These are phyloP conservation scores for Rhodosporidiobolus odoratus DNA, from an alignment of 768 basidiomycete species.

Conservation along the genomic window DNA sequence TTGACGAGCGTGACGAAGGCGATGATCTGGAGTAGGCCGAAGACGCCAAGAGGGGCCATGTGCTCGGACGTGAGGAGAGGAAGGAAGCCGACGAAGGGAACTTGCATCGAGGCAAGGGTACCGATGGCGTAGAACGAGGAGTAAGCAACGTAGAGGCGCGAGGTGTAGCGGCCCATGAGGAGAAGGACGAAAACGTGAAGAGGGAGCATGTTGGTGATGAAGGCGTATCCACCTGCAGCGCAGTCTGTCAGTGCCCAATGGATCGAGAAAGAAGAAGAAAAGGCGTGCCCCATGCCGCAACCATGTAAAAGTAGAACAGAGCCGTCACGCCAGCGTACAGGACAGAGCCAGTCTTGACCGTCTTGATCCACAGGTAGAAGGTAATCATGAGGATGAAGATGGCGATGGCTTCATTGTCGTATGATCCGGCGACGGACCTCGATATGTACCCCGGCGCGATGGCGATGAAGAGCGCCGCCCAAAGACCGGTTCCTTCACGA, in stretches of 20 bases:
- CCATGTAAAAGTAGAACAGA: slow-evolving; percentile 99
- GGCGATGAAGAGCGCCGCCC: slow-evolving; percentile 95
- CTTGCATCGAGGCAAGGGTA: slow-evolving; percentile 96
- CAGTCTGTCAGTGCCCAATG: not conserved
- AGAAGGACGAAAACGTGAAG: slow-evolving; percentile 89
- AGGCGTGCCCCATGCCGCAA: slow-evolving; percentile 92
- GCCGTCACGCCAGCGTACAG: slow-evolving; percentile 85
- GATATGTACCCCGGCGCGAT: slow-evolving; percentile 97
- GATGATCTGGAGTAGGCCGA: slow-evolving; percentile 91
- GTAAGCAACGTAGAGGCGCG: slow-evolving; percentile 87
- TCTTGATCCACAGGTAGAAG: slow-evolving; percentile 94
- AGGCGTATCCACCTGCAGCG: slow-evolving; percentile 79
- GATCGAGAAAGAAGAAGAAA: not conserved
- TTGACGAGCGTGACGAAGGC: slow-evolving; percentile 86
- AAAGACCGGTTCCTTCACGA: slow-evolving; percentile 82
- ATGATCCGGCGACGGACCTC: slow-evolving; percentile 95
- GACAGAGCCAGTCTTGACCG: slow-evolving; percentile 87
- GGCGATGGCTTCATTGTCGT: slow-evolving; percentile 99
- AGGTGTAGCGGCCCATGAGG: slow-evolving; percentile 91
- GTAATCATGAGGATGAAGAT: slow-evolving; percentile 99
- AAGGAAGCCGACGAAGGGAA: slow-evolving; percentile 98
- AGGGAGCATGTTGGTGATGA: slow-evolving; percentile 99
- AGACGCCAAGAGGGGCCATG: slow-evolving; percentile 96
- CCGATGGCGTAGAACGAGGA: slow-evolving; percentile 98
- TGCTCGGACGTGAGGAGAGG: slow-evolving; percentile 97